A percentile compares a stretch with the other conserved stretches of the same genome.
phyloP scores from a whole-genome alignment of 1,284 basidiomycete genomes.

The Trametes hirsuta region DNA sequence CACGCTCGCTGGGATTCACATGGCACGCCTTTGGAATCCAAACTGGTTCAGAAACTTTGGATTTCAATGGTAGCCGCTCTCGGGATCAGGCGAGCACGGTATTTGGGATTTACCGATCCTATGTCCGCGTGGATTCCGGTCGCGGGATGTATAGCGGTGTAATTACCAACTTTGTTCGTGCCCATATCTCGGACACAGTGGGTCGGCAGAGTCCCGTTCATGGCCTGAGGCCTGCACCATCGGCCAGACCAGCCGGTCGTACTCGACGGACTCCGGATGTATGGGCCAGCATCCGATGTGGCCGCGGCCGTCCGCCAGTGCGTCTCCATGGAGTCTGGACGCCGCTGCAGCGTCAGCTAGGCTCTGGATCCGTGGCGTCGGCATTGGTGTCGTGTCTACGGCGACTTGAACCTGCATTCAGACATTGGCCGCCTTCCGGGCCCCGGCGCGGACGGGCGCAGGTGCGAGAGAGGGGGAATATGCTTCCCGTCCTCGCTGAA shows the following conservation, averaged over 20 bases:
- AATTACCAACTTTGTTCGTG: neutral
- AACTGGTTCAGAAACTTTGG: no score
- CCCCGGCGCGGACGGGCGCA: neutral
- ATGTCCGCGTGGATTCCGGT: no score
- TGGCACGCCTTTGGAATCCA: no score
- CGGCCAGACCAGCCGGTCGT: neutral
- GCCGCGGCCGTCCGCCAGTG: neutral
- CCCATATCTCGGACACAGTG: conserved; percentile 1
- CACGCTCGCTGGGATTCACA: no score
- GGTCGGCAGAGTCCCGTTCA: neutral
- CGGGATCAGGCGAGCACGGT: no score
- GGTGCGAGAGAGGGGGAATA: neutral
- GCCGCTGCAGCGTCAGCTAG: conserved; percentile 1
- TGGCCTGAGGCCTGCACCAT: neutral
- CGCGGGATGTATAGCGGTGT: no score
- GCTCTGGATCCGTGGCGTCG: conserved; percentile 8
- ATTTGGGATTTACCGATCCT: no score
- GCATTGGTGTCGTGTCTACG: neutral
- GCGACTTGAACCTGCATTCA: neutral
- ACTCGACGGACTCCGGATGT: neutral
- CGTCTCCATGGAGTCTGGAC: neutral
- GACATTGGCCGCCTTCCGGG: neutral
- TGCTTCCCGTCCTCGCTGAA: neutral
- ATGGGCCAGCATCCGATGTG: neutral
- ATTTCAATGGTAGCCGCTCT: no score